Evolutionary conservation across 306 rosid genomes (phyloP), one percentile per base, ranked within the genome.

Genomic region (Comarum palustre): DNA sequence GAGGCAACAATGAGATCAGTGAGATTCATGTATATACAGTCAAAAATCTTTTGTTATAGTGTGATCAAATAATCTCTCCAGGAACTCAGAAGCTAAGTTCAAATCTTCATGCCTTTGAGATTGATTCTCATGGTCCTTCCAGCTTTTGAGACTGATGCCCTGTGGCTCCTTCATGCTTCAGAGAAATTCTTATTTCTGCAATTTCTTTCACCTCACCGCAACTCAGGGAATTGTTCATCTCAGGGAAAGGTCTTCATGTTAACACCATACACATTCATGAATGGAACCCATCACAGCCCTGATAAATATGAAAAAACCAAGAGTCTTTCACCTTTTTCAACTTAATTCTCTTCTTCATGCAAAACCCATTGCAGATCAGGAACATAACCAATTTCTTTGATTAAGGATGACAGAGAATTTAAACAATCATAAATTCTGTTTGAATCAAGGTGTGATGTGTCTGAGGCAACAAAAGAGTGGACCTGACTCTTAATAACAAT

Each of bases 381-480:
- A 45, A 72, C 34, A 60, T 60, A 74, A 62, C 82, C 84, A 68
- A 25, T 67, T 67, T 82, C 81, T 75, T 64, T 83, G 69, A 75
- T 82, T 24, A 63, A 48, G 52, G 70, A 73, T 32, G 72, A 66
- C 65, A 85, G 50, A 74, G 82, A 79, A 75, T 62, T 62, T 57
- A 85, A 73, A 59, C 50, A 82, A 16, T 62, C 79, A 72, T 85
- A 82, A 47, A 85, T 77, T 34, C n/a, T 48, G 19, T 71, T 74
- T 8, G 89, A 80, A 22, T 68, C 72, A 46, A 57, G 72, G 62
- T 85, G 84, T 71, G 81, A 74, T 36, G 78, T 63, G 47, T 85
- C 86, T 31, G 73, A 74, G 2, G 81, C 76, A 48, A 81, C 69
- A 41, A 85, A 82, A 66, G 58, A 77, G 17, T 77, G 84, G 20